These are phyloP conservation scores for Cyclotella baltica DNA, from an alignment of 108 stramenopile genomes.

Conservation along the genomic window DNA sequence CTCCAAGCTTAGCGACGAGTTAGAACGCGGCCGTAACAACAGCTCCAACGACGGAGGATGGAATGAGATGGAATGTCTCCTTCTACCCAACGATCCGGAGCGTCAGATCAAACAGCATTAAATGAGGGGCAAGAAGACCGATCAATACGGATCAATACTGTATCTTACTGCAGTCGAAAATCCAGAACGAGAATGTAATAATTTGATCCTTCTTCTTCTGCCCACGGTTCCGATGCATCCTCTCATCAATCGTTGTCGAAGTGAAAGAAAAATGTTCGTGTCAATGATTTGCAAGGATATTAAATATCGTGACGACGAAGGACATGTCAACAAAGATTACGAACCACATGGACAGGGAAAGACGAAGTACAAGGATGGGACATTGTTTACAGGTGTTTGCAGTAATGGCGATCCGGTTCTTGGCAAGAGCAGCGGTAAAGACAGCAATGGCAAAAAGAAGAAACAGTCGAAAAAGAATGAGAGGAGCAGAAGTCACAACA, in stretches of 20 bases:
- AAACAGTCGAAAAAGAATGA: constrained; percentile 9
- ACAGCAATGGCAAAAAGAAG: not conserved
- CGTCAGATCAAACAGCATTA: constrained; percentile 22
- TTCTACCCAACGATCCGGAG: too few species aligned
- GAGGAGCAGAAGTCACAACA: constrained; percentile 16
- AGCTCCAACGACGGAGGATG: constrained; percentile 12
- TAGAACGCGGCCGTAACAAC: not conserved
- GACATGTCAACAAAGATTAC: constrained; percentile 52
- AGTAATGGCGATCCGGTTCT: constrained; percentile 42
- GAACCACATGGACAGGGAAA: constrained; percentile 52
- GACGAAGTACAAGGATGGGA: constrained; percentile 53
- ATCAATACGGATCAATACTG: constrained; percentile 38
- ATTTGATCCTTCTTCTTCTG: constrained; percentile 33
- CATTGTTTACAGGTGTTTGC: constrained; percentile 42
- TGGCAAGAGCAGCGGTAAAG: constrained; percentile 34
- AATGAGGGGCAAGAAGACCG: constrained; percentile 46
- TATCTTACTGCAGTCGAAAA: constrained; percentile 10
- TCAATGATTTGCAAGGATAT: constrained; percentile 59
- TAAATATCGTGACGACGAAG: constrained; percentile 43
- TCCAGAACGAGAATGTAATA: constrained; percentile 40
- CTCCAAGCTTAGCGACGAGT: constrained; percentile 4
- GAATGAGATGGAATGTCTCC: constrained; percentile 28
- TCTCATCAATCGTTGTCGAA: constrained; percentile 10
- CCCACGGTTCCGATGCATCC: constrained; percentile 35
- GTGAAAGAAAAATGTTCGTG: constrained; percentile 47